Evolutionary conservation across 2,329 filamentous ascomycete genomes (phyloP), one percentile per base, ranked within the genome.

Genomic region (Cyanodermella asteris): DNA sequence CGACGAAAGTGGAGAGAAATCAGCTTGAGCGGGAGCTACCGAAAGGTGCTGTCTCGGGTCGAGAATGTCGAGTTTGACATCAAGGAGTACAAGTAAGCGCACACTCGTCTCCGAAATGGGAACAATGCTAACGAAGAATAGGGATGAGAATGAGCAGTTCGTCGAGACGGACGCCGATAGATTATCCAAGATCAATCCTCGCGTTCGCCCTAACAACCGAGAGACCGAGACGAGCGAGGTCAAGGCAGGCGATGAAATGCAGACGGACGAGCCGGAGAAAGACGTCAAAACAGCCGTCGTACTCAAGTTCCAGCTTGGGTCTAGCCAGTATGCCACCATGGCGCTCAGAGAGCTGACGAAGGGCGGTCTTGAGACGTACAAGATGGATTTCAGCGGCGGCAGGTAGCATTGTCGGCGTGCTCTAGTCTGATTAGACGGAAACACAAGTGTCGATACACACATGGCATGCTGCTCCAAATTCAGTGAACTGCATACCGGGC

Each of bases 261-360:
- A 24, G 11, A 9, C 11, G 20, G 27, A 29, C 14, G 29, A 32
- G 12, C 13, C 33, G 9, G 26, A 32, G 13, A 31, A 32, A 2
- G 32, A 37, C 22, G 34, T 38, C 31, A 41, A 39, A 28, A 26
- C 42, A 7, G 39, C 38, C 2, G 38, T 40, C 22, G 36, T 41
- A 22, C 45, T 87, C 36, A 78, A 69, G 43, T 64, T 90, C 48
- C 71, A 78, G 42, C 57, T 90, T 15, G 73, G 68, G 1, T 68
- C 70, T 24, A 81, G 75, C 41, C 73, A 78, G 40, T 90, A 90
- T 50, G 78, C 78, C 0, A 90, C 78, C 1, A 77, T 90, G 57
- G 74, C 75, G 8, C 44, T 90, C 34, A 55, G 78, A 26, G 78
- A 90, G 49, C 48, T 90, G 32, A 81, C 78, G 57, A 73, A 69